Evolutionary conservation across 352 stramenopile genomes (phyloP).

Genomic region (Globisporangium cylindrosporum): DNA sequence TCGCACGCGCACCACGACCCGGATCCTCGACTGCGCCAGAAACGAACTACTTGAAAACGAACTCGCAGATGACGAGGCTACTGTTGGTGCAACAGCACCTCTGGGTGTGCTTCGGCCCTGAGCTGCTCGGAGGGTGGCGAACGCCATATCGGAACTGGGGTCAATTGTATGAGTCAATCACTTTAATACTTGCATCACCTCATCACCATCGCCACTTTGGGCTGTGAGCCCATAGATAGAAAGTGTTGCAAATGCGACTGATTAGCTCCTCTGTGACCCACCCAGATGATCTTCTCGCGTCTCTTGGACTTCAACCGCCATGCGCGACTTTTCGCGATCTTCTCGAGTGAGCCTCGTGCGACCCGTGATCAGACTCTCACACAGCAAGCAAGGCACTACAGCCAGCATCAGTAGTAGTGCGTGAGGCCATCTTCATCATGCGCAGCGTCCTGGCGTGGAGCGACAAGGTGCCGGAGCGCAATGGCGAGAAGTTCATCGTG

Average conservation of each 20-base stretch:
- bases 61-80: not conserved
- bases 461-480: slow-evolving; percentile 86
- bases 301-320: slow-evolving; percentile 16
- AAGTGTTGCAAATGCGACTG: not conserved
- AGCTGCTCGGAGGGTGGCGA: not conserved
- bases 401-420: not conserved
- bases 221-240: not conserved
- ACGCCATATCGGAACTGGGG: not conserved
- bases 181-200: not conserved
- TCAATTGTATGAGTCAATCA: not conserved
- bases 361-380: not conserved
- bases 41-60: not conserved
- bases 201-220: not conserved
- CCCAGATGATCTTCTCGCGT: slow-evolving; percentile 22
- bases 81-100: not conserved
- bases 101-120: not conserved
- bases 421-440: slow-evolving; percentile 37
- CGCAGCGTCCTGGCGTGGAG: slow-evolving; percentile 77
- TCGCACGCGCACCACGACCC: slow-evolving; percentile 50
- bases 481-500: slow-evolving; percentile 83
- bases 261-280: slow-evolving; percentile 1
- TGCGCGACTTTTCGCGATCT: slow-evolving; percentile 50
- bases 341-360: not conserved
- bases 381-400: not conserved
- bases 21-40: slow-evolving; percentile 28